Conservation (phyloP, 441 rosid genomes). For the Melastoma candidum region DNA sequence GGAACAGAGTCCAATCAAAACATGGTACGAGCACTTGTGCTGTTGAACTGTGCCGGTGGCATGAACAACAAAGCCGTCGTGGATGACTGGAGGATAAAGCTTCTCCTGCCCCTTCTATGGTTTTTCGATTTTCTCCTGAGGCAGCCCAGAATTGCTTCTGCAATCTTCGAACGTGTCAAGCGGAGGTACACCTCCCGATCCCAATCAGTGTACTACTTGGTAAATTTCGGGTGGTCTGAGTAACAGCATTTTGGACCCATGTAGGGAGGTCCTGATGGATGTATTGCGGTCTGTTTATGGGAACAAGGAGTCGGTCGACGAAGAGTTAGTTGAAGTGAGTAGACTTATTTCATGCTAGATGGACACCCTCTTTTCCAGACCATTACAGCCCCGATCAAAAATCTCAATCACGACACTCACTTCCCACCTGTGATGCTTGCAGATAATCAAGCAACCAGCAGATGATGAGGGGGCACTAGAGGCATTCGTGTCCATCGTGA, state of each 20-base stretch:
- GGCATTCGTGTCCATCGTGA: slow-evolving; percentile 77
- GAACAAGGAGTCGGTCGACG: slow-evolving; percentile 73
- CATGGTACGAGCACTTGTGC: slow-evolving; percentile 58
- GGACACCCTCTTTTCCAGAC: not conserved
- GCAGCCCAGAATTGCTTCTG: slow-evolving; percentile 53
- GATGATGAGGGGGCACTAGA: slow-evolving; percentile 81
- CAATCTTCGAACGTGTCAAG: slow-evolving; percentile 63
- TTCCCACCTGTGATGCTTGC: slow-evolving; percentile 9
- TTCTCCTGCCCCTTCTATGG: slow-evolving; percentile 58
- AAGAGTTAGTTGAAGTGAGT: slow-evolving; percentile 64
- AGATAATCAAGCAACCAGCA: slow-evolving; percentile 79
- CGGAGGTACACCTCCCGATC: slow-evolving; percentile 29
- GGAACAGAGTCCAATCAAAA: slow-evolving; percentile 13
- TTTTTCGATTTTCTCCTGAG: slow-evolving; percentile 64
- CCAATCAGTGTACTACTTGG: not conserved
- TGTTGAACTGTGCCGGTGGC: slow-evolving; percentile 87
- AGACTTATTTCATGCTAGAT: not conserved
- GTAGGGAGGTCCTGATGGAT: slow-evolving; percentile 64
- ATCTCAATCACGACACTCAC: no score
- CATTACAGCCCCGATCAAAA: no score
- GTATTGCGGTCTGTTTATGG: slow-evolving; percentile 55
- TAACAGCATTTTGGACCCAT: slow-evolving; percentile 9
- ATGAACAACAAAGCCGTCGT: slow-evolving; percentile 92
- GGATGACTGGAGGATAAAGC: slow-evolving; percentile 93
- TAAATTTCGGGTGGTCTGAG: not conserved